Evolutionary conservation across 768 basidiomycete genomes (phyloP).

Genomic region (Pleurotus giganteus): DNA sequence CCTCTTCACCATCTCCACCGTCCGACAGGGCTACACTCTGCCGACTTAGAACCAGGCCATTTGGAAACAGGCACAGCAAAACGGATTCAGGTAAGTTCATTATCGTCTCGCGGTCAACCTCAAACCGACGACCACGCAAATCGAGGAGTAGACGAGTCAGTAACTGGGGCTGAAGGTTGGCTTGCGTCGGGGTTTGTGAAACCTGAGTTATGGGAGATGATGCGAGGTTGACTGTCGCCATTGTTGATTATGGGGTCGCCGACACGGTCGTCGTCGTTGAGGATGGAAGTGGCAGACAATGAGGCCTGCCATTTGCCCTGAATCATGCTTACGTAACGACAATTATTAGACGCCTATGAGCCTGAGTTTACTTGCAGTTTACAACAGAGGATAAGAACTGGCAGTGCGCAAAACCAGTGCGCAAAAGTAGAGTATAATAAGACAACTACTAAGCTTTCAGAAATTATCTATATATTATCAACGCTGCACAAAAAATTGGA

Average conservation of each 20-base stretch:
- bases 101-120: slow-evolving; percentile 94
- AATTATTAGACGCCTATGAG: neutral
- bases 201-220: slow-evolving; percentile 58
- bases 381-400: too few relatives aligned
- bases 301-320: neutral
- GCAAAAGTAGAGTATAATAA: too few relatives aligned
- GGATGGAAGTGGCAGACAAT: neutral
- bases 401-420: too few relatives aligned
- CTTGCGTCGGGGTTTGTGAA: slow-evolving; percentile 62
- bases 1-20: slow-evolving; percentile 72
- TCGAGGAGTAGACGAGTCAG: slow-evolving; percentile 89
- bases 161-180: slow-evolving; percentile 81
- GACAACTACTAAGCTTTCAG: too few relatives aligned
- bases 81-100: slow-evolving; percentile 99
- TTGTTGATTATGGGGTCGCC: slow-evolving; percentile 12
- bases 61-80: slow-evolving; percentile 93
- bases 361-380: neutral
- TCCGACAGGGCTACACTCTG: slow-evolving; percentile 77
- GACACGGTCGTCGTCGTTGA: neutral
- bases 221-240: slow-evolving; percentile 42
- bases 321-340: neutral
- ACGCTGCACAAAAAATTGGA: too few relatives aligned
- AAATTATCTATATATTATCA: too few relatives aligned
- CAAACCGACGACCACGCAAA: slow-evolving; percentile 86
- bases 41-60: slow-evolving; percentile 90